phyloP scores from a whole-genome alignment of 78 protist genomes.

The Protostelium mycophagum region DNA sequence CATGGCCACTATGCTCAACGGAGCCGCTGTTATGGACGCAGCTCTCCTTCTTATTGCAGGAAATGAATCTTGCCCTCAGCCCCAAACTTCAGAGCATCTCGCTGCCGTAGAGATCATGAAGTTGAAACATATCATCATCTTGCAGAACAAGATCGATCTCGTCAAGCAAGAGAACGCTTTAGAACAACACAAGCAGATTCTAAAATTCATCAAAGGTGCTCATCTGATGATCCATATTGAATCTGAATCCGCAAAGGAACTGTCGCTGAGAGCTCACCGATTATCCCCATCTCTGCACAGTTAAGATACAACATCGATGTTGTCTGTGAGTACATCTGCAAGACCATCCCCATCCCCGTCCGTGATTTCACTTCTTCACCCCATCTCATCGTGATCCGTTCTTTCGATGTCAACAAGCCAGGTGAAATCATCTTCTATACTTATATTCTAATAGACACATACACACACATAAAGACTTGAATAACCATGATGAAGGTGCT shows the following conservation, averaged over 20 bases:
- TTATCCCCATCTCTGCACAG: slow-evolving; percentile 99
- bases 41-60: slow-evolving; percentile 99
- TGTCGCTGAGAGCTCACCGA: slow-evolving; percentile 95
- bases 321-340: slow-evolving; percentile 91
- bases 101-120: slow-evolving; percentile 99
- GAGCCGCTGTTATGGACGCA: slow-evolving; percentile 99
- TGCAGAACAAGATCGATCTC: slow-evolving; percentile 99
- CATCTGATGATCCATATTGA: neutral
- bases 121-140: slow-evolving; percentile 91
- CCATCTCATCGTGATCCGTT: slow-evolving; percentile 97
- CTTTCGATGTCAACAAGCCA: slow-evolving; percentile 99
- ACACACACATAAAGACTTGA: neutral
- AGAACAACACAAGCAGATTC: slow-evolving; percentile 87
- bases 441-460: neutral
- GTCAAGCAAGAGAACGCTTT: slow-evolving; percentile 85
- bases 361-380: slow-evolving; percentile 94
- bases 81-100: slow-evolving; percentile 98
- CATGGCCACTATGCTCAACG: slow-evolving; percentile 99
- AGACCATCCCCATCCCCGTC: slow-evolving; percentile 92
- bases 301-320: slow-evolving; percentile 97
- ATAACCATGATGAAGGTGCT: too few species aligned
- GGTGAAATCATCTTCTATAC: slow-evolving; percentile 57
- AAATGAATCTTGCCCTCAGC: slow-evolving; percentile 99
- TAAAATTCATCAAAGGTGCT: slow-evolving; percentile 83
- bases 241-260: slow-evolving; percentile 51